Base-by-base conservation (phyloP, 768 basidiomycete species). In the Xerocomus brunneocitrinus region DNA sequence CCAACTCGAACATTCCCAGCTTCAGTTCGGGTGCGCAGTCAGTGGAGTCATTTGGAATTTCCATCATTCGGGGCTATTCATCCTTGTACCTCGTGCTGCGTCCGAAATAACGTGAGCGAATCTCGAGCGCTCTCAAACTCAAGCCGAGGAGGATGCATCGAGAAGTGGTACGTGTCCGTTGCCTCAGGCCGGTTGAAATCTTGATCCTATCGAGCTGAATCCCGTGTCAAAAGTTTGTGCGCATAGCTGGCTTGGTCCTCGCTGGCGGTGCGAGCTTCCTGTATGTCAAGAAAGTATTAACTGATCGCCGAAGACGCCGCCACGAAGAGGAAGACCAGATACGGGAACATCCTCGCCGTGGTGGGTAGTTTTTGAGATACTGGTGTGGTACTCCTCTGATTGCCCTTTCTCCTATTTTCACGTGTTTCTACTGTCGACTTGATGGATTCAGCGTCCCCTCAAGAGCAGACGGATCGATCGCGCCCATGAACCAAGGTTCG, bases 281-380 rank as follows among this genome's bases (percentile, higher is more conserved):
- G 36, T 68, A 64, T 25, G 68, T 66, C 50, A 69, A 69, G 49
- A 68, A 53, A 14, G 50, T 69, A 25, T 52, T 69, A 58, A 57
- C 41, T 6, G 56, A 62, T 12, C 64, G 69, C 35, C 60, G 68
- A 47, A 56, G 60, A 47, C 67, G 50, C 28, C 60, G 31, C 10
- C 50, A 58, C 49, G 58, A 59, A 10, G 53, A 68, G 22, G 53
- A 57, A 30, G 60, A 59, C 47, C 62, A 10, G 22, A 1, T 38
- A 2, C 35, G 34, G 22, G 66, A 60, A 47, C 58, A 47, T 8
- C 19, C 28, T n/a, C 22, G 28, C 24, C 43, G 8, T 19, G 49
- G 53, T 47, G 38, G 53, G 52, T 47, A 22, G 7, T 24, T 47
- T 49, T 19, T 32, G 47, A 48, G 1, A 19, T 38, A 44, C n/a